Evolutionary conservation across 2,329 filamentous ascomycete genomes (phyloP), one percentile per base, ranked within the genome.

Genomic region (Colletotrichum coccodes): DNA sequence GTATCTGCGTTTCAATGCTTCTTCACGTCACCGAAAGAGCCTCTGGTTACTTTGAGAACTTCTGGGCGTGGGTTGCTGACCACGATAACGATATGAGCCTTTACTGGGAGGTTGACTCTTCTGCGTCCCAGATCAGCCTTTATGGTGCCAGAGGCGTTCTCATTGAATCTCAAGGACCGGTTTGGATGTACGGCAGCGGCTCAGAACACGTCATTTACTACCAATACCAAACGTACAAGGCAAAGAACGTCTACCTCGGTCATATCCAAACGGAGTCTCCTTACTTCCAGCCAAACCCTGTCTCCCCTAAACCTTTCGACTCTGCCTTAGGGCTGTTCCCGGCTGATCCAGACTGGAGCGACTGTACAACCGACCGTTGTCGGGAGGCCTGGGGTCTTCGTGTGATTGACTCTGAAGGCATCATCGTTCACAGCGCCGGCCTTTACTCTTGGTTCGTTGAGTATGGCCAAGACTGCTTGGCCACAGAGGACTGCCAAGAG

Each of bases 11-110:
- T 5, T 90, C 89, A 72, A 61, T 86, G 52, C 71, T 86, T 49
- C 72, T 88, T 2, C 84, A 86, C 70, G 70, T 88, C n/a, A n/a
- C n/a, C n/a, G n/a, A n/a, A n/a, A n/a, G n/a, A n/a, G n/a, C n/a
- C n/a, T n/a, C n/a, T n/a, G 86, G 86, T 6, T 85, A 85, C 70
- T 75, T 84, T 59, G 83, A 85, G 71, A 85, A 88, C 73, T 76
- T 83, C 63, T 92, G 90, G 89, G 85, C 89, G 71, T 93, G 90
- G 90, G 86, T 89, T 23, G 86, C 90, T 4, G 91, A 93, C 76
- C 91, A 93, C 78, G 65, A 73, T 38, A 70, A 63, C 32, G 90
- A 91, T 74, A 81, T 86, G n/a, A 63, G 40, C 28, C 26, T 47
- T 14, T 16, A 32, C 57, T 11, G 40, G 18, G 9, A 47, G 40